phyloP scores from a whole-genome alignment of 1,284 basidiomycete genomes.

The Pterula multifida region DNA sequence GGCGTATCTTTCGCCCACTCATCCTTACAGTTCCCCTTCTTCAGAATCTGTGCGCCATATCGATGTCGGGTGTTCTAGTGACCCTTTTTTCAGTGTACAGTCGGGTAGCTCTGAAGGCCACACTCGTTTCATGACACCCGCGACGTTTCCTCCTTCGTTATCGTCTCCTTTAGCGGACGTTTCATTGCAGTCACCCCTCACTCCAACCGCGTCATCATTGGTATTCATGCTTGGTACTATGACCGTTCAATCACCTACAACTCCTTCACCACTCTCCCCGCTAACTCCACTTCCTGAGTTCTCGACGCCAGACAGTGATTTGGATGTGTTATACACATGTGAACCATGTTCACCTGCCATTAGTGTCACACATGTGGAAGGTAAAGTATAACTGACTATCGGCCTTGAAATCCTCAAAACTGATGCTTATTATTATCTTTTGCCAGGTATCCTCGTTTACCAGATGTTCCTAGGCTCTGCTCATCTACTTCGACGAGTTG shows the following conservation, averaged over 20 bases:
- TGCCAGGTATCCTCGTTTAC: constrained; percentile 55
- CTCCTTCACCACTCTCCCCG: not conserved
- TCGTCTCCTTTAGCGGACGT: not conserved
- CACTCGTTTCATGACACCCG: not conserved
- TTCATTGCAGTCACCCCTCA: not conserved
- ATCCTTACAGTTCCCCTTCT: not conserved
- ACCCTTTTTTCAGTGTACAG: not conserved
- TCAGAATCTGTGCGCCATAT: constrained; percentile 7
- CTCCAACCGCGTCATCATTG: not conserved
- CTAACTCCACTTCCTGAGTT: constrained; percentile 1
- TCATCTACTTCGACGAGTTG: constrained; percentile 50
- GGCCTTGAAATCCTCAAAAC: not conserved
- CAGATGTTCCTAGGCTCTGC: constrained; percentile 44
- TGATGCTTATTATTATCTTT: constrained; percentile 9
- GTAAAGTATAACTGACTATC: constrained; percentile 22
- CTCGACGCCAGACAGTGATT: not conserved
- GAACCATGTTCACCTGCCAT: constrained; percentile 47
- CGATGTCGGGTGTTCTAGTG: not conserved
- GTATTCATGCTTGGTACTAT: not conserved
- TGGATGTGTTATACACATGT: constrained; percentile 43
- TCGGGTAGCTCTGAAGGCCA: not conserved
- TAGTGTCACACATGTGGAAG: constrained; percentile 54
- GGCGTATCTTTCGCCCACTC: constrained; percentile 1
- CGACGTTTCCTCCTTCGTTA: not conserved
- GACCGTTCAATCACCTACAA: not conserved